Evolutionary conservation across 768 basidiomycete genomes (phyloP).

Genomic region (Gymnopilus junonius): DNA sequence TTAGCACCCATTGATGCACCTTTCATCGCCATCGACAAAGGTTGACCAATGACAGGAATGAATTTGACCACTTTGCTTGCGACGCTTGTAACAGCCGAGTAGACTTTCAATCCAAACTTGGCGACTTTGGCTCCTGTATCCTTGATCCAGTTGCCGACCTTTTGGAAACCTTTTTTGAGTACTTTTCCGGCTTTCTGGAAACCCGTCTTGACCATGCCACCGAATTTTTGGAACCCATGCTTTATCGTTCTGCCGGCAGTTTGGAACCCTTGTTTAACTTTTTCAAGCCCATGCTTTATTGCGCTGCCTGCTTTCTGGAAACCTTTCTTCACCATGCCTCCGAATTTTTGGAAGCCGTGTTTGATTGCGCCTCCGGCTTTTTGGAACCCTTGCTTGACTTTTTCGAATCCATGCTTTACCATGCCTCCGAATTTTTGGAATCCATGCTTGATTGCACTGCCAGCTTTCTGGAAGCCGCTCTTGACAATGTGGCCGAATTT

Average conservation of each 20-base stretch:
- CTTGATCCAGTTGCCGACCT: slow-evolving; percentile 16
- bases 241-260: slow-evolving; percentile 1
- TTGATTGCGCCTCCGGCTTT: not conserved
- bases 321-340: not conserved
- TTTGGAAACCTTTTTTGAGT: slow-evolving; percentile 8
- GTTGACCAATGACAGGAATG: slow-evolving; percentile 10
- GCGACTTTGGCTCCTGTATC: slow-evolving; percentile 11
- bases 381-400: not conserved
- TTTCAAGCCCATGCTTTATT: not conserved
- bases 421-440: slow-evolving; percentile 6
- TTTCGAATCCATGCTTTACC: slow-evolving; percentile 2
- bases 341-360: slow-evolving; percentile 2
- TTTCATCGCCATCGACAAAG: not conserved
- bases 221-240: slow-evolving; percentile 1
- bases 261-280: slow-evolving; percentile 4
- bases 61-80: slow-evolving; percentile 4
- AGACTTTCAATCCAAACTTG: slow-evolving; percentile 12
- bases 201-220: not conserved
- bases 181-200: slow-evolving; percentile 4
- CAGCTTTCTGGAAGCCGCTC: not conserved
- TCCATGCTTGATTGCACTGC: not conserved
- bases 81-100: slow-evolving; percentile 4
- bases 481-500: not conserved
- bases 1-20: not conserved
- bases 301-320: slow-evolving; percentile 8